A percentile compares a stretch with the other conserved stretches of the same genome.
Conservation (phyloP, 148 eudicot species). For the Camellia lanceoleosa region DNA sequence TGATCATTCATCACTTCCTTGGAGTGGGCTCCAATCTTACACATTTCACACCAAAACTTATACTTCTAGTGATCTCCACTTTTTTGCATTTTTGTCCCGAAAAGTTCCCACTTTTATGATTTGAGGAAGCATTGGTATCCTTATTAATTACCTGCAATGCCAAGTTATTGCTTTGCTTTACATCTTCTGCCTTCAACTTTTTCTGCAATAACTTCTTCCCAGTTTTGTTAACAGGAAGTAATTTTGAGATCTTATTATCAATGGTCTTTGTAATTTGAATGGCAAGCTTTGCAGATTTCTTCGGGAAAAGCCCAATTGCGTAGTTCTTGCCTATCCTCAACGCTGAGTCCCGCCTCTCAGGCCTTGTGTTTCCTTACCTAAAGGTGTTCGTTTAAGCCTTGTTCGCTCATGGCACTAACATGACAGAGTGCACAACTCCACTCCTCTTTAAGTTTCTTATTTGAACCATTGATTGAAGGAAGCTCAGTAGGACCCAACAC, state of each 20-base stretch:
- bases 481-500: slow-evolving; percentile 19
- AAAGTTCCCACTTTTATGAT: slow-evolving; percentile 6
- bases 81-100: background rate
- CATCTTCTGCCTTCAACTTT: background rate
- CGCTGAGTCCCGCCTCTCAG: slow-evolving; percentile 31
- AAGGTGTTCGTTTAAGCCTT: slow-evolving; percentile 45
- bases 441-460: slow-evolving; percentile 41
- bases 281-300: slow-evolving; percentile 20
- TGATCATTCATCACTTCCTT: slow-evolving; percentile 38
- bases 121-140: background rate
- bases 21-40: slow-evolving; percentile 39
- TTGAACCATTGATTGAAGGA: slow-evolving; percentile 11
- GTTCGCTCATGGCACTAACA: slow-evolving; percentile 48
- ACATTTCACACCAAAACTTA: slow-evolving; percentile 50
- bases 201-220: background rate
- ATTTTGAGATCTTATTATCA: background rate
- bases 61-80: slow-evolving; percentile 6
- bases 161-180: background rate
- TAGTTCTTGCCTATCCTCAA: slow-evolving; percentile 28
- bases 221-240: background rate
- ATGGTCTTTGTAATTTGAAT: background rate
- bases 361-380: slow-evolving; percentile 61
- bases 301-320: slow-evolving; percentile 33
- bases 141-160: background rate
- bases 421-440: slow-evolving; percentile 68